Evolutionary conservation across 768 basidiomycete genomes (phyloP), one percentile per base, ranked within the genome.

Genomic region (Tricholoma flavovirens): DNA sequence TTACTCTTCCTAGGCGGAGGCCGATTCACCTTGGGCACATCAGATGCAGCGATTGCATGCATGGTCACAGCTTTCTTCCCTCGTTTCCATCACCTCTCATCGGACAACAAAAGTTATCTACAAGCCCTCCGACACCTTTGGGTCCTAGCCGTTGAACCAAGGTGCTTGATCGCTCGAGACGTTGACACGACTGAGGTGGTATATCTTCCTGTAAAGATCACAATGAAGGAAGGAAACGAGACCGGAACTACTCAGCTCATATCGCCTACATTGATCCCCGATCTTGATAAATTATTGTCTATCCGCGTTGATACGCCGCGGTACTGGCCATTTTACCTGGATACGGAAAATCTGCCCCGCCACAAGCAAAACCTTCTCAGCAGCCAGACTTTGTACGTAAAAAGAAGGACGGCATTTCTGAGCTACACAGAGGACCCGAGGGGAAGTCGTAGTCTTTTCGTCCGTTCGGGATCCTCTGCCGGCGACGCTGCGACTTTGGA

Each of bases 41-140:
- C 93, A 2, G 86, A 97, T 66, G 86, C 93, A 7, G 90, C 95
- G 0, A 88, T 98, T 55, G 95, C 95, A 0, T 85, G 85, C 55
- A 84, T 99, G 81, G 77, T 94, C 57, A 79, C 89, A 8, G 85
- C 97, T 0, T 95, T 97, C 75, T 98, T 93, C 68, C 97, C 97
- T 5, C 83, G 91, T 3, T 93, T 90, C 64, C 83, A 91, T 17
- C 78, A 83, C 15, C 70, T 79, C 15, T 87, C 92, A 1, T 83
- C 83, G 2, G 96, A 98, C 64, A 98, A 97, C 73, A 87, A 88
- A 56, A 84, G 87, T 45, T 95, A 90, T 63, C 78, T 97, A 2
- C 97, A 98, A 69, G 93, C 94, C 0, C 82, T 95, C 58, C 84
- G 97, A 6, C 96, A 98, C 67, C 72, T 99, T 21, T 99, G 97